These are phyloP conservation scores for Saprolegnia diclina DNA, from an alignment of 352 stramenopile genomes.

Conservation along the genomic window DNA sequence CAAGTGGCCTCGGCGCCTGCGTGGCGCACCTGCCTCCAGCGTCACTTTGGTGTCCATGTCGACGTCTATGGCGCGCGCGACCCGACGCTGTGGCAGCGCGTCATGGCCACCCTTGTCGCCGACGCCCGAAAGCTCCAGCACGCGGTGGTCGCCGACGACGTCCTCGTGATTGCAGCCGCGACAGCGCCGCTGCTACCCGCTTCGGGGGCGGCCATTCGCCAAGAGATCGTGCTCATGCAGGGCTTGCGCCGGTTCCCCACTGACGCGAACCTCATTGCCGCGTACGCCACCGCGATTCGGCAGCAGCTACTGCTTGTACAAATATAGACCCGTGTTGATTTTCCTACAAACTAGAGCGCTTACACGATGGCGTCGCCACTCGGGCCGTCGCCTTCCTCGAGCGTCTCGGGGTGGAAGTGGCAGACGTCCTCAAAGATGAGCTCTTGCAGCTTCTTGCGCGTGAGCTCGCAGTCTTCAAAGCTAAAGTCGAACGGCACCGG, in stretches of 20 bases:
- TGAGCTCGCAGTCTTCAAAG: conserved; percentile 86
- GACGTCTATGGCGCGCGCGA: not conserved
- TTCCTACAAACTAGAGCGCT: not conserved
- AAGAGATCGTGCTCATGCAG: conserved; percentile 62
- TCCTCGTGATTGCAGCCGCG: not conserved
- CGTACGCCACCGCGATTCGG: conserved; percentile 50
- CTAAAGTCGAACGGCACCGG: conserved; percentile 77
- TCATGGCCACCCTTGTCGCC: conserved; percentile 6
- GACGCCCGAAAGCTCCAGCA: not conserved
- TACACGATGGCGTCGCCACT: not conserved
- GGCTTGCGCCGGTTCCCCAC: conserved; percentile 44
- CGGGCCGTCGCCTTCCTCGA: conserved; percentile 10
- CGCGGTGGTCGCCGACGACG: not conserved
- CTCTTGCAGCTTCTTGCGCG: conserved; percentile 86
- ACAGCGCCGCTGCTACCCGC: not conserved
- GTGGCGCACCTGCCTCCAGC: not conserved
- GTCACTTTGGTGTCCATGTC: conserved; percentile 3
- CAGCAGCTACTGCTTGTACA: conserved; percentile 28
- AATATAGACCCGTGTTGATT: not conserved
- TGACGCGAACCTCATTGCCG: conserved; percentile 39
- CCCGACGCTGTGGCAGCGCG: not conserved
- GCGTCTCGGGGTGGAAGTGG: conserved; percentile 76
- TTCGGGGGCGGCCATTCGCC: conserved; percentile 30
- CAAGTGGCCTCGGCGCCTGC: not conserved
- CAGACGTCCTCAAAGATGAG: conserved; percentile 90